Percentiles rank a stretch among this genome's conserved stretches.
phyloP scores from a whole-genome alignment of 148 eudicot genomes.

The Agrostemma githago region DNA sequence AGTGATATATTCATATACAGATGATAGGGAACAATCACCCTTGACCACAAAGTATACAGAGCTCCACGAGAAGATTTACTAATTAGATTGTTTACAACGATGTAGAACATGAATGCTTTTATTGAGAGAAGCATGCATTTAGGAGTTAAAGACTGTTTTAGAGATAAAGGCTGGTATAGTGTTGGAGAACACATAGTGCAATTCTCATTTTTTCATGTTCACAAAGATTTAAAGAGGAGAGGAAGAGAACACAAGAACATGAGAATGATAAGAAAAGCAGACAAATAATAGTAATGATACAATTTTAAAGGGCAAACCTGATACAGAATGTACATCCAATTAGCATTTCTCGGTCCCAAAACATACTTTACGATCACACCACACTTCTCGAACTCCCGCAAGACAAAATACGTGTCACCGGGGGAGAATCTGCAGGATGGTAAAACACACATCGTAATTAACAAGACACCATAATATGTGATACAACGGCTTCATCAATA shows the following conservation, averaged over 20 bases:
- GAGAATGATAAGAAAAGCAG: background rate
- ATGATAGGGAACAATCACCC: background rate
- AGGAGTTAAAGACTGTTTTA: background rate
- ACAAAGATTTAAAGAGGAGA: background rate
- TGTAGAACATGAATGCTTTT: background rate
- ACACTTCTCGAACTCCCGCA: conserved; percentile 94
- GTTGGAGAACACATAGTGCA: background rate
- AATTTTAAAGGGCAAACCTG: conserved; percentile 45
- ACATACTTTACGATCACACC: conserved; percentile 80
- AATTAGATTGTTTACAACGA: background rate
- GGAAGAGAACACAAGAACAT: background rate
- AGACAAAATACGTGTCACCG: conserved; percentile 77
- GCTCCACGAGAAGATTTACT: background rate
- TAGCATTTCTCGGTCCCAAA: conserved; percentile 94
- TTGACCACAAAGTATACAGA: background rate
- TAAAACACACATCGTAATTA: background rate
- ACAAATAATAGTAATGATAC: background rate
- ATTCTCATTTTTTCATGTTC: background rate
- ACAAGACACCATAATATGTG: background rate
- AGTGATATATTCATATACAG: background rate
- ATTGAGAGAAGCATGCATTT: background rate
- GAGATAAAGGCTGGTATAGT: background rate
- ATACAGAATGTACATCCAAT: conserved; percentile 94
- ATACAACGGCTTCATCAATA: background rate
- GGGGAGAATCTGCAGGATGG: conserved; percentile 62